Conservation (phyloP, 1,139 yeast species). For the Geotrichum australiense region DNA sequence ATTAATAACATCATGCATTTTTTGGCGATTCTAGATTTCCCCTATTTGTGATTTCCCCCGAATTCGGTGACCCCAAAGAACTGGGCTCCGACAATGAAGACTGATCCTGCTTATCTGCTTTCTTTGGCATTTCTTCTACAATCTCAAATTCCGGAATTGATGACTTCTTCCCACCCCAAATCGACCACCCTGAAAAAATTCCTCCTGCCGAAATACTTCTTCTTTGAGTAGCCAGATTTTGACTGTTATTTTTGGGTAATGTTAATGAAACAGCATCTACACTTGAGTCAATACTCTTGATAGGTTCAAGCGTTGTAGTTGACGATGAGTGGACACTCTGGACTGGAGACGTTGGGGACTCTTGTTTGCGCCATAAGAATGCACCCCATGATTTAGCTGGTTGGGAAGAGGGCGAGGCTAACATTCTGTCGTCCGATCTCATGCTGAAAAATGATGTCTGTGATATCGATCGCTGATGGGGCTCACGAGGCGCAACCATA, state of each 20-base stretch:
- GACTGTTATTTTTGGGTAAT: not conserved
- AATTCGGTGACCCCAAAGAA: too few relatives aligned
- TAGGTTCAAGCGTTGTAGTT: slow-evolving; percentile 4
- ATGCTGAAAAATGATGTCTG: slow-evolving; percentile 3
- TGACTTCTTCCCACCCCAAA: slow-evolving; percentile 14
- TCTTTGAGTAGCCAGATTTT: not conserved
- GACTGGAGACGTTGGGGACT: slow-evolving; percentile 5
- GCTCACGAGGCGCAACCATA: slow-evolving; percentile 29
- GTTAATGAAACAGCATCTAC: not conserved
- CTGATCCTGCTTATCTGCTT: too few relatives aligned
- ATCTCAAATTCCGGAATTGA: not conserved
- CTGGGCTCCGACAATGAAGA: too few relatives aligned
- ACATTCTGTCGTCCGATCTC: slow-evolving; percentile 2
- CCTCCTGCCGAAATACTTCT: slow-evolving; percentile 7
- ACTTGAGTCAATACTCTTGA: slow-evolving; percentile 2
- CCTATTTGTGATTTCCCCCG: too few relatives aligned
- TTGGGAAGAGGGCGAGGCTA: slow-evolving; percentile 1
- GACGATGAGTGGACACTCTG: slow-evolving; percentile 5
- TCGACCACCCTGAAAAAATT: slow-evolving; percentile 15
- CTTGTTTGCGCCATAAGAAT: slow-evolving; percentile 14
- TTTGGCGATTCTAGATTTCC: too few relatives aligned
- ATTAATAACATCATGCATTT: too few relatives aligned
- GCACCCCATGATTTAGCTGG: slow-evolving; percentile 11
- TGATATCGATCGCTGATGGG: slow-evolving; percentile 9
- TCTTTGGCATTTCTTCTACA: too few relatives aligned